Conservation (phyloP, 106 monocot genomes). For the Acanthochlamys bracteata region DNA sequence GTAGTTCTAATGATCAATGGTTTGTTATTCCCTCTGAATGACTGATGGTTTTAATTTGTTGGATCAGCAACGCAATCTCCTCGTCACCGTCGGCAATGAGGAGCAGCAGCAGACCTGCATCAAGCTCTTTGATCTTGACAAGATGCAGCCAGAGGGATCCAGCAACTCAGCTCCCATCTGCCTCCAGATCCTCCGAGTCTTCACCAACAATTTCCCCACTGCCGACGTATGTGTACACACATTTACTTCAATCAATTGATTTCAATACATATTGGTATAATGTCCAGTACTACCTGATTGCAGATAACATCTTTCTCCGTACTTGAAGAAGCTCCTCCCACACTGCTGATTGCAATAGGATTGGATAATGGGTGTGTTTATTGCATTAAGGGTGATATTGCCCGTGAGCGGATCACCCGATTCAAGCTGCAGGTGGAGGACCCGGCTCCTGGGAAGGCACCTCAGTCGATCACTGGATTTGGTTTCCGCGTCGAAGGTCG, state of each 20-base stretch:
- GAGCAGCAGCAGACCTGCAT: slow-evolving; percentile 51
- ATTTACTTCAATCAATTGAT: too few species aligned
- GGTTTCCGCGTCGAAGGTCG: slow-evolving; percentile 75
- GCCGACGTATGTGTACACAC: slow-evolving; percentile 81
- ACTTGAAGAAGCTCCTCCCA: slow-evolving; percentile 91
- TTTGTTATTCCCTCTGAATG: too few species aligned
- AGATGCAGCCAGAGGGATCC: slow-evolving; percentile 85
- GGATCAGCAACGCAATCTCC: slow-evolving; percentile 81
- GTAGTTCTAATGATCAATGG: too few species aligned
- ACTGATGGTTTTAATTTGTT: not conserved
- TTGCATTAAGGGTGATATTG: slow-evolving; percentile 95
- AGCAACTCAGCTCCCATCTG: slow-evolving; percentile 74
- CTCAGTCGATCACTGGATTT: slow-evolving; percentile 57
- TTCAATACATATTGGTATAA: too few species aligned
- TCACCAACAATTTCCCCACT: slow-evolving; percentile 83
- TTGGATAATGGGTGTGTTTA: slow-evolving; percentile 84
- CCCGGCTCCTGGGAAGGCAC: slow-evolving; percentile 21
- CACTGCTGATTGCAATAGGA: slow-evolving; percentile 71
- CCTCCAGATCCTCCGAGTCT: slow-evolving; percentile 73
- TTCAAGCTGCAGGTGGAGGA: slow-evolving; percentile 67
- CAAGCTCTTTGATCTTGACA: slow-evolving; percentile 94
- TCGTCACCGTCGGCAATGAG: slow-evolving; percentile 91
- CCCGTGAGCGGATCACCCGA: slow-evolving; percentile 90
- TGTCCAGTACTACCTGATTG: too few species aligned
- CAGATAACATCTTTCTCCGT: slow-evolving; percentile 95